Percentiles rank a stretch among this genome's conserved stretches.
Conservation (phyloP, 2,329 filamentous ascomycete species). For the Graphilbum fragrans region DNA sequence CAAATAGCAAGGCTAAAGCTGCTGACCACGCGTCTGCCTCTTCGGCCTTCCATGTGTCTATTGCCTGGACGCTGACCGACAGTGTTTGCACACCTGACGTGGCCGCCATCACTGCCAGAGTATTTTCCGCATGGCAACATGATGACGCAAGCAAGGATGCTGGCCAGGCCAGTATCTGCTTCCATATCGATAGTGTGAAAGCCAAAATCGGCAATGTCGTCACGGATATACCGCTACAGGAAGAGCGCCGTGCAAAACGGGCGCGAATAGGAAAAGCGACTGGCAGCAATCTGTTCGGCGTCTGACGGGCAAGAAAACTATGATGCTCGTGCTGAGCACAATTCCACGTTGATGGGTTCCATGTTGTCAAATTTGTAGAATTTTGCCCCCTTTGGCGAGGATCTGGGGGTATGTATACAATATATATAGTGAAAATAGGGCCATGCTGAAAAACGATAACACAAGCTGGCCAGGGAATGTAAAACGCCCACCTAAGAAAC, state of each 20-base stretch:
- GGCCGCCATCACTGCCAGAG: conserved; percentile 20
- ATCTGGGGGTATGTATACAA: too few relatives aligned
- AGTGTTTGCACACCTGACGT: conserved; percentile 31
- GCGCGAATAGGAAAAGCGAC: not conserved
- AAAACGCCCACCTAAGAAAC: too few relatives aligned
- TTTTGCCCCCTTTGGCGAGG: too few relatives aligned
- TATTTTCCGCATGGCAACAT: conserved; percentile 14
- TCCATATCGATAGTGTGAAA: conserved; percentile 53
- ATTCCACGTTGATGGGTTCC: too few relatives aligned
- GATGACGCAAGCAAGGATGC: conserved; percentile 5
- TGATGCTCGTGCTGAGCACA: too few relatives aligned
- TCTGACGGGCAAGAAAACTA: not conserved
- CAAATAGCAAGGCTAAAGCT: not conserved
- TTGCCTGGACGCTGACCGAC: conserved; percentile 65
- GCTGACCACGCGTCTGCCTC: conserved; percentile 9
- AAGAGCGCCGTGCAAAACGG: not conserved
- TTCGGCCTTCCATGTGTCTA: conserved; percentile 68
- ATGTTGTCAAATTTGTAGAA: too few relatives aligned
- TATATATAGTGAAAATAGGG: too few relatives aligned
- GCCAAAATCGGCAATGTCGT: conserved; percentile 65
- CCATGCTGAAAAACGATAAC: too few relatives aligned
- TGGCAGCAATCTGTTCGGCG: not conserved
- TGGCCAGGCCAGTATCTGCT: conserved; percentile 23
- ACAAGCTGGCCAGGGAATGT: too few relatives aligned
- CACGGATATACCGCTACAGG: conserved; percentile 25